Conservation (phyloP, 805 yeast genomes). For the Candida glaebosa region DNA sequence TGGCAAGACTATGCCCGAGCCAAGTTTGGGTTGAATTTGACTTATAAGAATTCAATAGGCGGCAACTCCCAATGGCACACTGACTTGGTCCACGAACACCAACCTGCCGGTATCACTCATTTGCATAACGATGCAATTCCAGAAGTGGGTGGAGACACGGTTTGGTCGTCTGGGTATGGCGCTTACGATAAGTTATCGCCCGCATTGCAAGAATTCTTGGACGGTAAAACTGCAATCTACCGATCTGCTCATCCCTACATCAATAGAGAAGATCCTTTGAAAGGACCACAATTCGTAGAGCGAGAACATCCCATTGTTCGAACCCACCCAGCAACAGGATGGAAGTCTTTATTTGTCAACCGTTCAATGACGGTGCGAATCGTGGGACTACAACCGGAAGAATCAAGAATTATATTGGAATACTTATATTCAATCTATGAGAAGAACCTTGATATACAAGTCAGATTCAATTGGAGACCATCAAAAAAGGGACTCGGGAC, state of each 20-base stretch:
- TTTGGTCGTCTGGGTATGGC: conserved; percentile 57
- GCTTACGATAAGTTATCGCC: conserved; percentile 56
- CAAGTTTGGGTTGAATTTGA: conserved; percentile 23
- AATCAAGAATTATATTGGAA: conserved; percentile 45
- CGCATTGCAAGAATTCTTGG: conserved; percentile 47
- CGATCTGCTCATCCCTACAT: conserved; percentile 40
- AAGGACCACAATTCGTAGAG: conserved; percentile 46
- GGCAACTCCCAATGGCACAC: conserved; percentile 34
- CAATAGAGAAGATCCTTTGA: conserved; percentile 44
- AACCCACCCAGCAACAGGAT: conserved; percentile 64
- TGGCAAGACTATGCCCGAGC: conserved; percentile 34
- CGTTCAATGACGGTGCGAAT: conserved; percentile 49
- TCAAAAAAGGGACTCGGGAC: conserved; percentile 41
- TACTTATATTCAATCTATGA: conserved; percentile 46
- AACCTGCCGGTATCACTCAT: conserved; percentile 38
- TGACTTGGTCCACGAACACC: conserved; percentile 33
- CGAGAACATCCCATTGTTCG: conserved; percentile 60
- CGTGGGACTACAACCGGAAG: conserved; percentile 50
- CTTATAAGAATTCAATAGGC: conserved; percentile 23
- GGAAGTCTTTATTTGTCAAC: conserved; percentile 56
- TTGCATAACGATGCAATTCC: conserved; percentile 40
- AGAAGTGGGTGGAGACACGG: conserved; percentile 52
- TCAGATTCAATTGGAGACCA: conserved; percentile 48
- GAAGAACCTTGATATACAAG: conserved; percentile 53
- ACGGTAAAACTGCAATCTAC: conserved; percentile 47